These are phyloP conservation scores for Lodderomyces jiufengensis DNA, from an alignment of 1,139 yeast species.

Conservation along the genomic window DNA sequence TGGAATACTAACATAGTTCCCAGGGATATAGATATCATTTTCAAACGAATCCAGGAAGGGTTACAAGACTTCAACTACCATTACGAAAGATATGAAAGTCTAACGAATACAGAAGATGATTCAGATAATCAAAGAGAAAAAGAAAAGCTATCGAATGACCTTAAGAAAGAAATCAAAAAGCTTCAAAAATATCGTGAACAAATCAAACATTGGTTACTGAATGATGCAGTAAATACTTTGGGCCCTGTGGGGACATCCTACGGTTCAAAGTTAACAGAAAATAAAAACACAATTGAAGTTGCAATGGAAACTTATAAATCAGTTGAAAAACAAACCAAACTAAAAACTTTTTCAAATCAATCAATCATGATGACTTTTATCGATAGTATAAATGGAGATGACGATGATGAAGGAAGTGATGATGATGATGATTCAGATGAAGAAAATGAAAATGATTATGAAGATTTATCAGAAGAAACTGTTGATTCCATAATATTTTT, in stretches of 20 bases:
- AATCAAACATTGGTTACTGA: constrained; percentile 81
- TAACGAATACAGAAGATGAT: constrained; percentile 45
- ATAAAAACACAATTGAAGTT: constrained; percentile 42
- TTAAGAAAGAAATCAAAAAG: constrained; percentile 94
- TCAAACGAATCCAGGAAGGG: constrained; percentile 95
- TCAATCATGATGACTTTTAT: constrained; percentile 45
- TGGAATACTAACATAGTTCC: constrained; percentile 16
- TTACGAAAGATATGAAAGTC: constrained; percentile 42
- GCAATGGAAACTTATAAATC: constrained; percentile 50
- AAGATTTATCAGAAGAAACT: constrained; percentile 32
- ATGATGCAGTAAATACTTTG: constrained; percentile 43
- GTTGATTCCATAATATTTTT: constrained; percentile 33
- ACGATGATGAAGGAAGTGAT: constrained; percentile 14
- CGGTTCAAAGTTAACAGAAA: constrained; percentile 35
- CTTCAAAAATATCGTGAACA: constrained; percentile 93
- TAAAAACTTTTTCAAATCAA: constrained; percentile 47
- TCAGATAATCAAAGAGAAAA: constrained; percentile 86
- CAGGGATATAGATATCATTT: constrained; percentile 87
- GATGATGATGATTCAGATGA: constrained; percentile 11
- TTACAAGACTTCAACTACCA: constrained; percentile 66
- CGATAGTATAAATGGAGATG: constrained; percentile 24
- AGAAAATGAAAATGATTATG: constrained; percentile 15
- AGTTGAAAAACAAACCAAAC: constrained; percentile 43
- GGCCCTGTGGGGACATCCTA: constrained; percentile 26
- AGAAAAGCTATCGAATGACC: constrained; percentile 88